A percentile compares a stretch with the other conserved stretches of the same genome.
phyloP scores from a whole-genome alignment of 441 rosid species.

The Metrosideros polymorpha region DNA sequence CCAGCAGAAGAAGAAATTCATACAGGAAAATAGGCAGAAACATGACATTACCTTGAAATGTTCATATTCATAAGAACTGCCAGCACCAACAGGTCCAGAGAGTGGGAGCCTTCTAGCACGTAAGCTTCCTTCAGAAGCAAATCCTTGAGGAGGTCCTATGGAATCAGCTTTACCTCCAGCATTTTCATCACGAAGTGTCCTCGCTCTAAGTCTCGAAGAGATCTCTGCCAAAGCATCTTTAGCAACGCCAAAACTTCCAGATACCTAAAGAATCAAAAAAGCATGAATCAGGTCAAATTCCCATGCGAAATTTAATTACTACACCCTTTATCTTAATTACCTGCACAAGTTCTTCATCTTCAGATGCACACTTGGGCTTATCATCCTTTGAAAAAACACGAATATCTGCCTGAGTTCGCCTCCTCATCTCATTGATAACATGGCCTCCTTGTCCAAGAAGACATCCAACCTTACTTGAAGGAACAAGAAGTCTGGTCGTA shows the following conservation, averaged over 20 bases:
- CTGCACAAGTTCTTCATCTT: constrained; percentile 65
- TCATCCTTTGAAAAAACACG: constrained; percentile 50
- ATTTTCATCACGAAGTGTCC: constrained; percentile 44
- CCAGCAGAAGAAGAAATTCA: neutral
- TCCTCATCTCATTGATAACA: constrained; percentile 57
- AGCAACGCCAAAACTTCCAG: constrained; percentile 42
- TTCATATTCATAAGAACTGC: constrained; percentile 29
- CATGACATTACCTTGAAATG: constrained; percentile 24
- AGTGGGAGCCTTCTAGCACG: constrained; percentile 19
- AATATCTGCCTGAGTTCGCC: constrained; percentile 48
- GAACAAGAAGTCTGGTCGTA: constrained; percentile 40
- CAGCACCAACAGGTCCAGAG: constrained; percentile 19
- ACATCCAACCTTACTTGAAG: constrained; percentile 52
- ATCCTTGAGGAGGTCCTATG: constrained; percentile 22
- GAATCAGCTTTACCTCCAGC: constrained; percentile 26
- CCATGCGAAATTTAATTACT: neutral
- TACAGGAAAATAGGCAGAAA: neutral
- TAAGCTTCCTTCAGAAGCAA: constrained; percentile 24
- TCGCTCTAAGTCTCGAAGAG: constrained; percentile 41
- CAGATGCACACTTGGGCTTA: constrained; percentile 42
- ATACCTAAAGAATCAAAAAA: constrained; percentile 29
- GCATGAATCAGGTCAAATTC: constrained; percentile 6
- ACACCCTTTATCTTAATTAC: constrained; percentile 9
- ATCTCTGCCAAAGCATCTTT: constrained; percentile 56
- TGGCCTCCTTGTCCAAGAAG: constrained; percentile 61